Conservation (phyloP, 371 early-diverging fungal species). For the Circinella minor region DNA sequence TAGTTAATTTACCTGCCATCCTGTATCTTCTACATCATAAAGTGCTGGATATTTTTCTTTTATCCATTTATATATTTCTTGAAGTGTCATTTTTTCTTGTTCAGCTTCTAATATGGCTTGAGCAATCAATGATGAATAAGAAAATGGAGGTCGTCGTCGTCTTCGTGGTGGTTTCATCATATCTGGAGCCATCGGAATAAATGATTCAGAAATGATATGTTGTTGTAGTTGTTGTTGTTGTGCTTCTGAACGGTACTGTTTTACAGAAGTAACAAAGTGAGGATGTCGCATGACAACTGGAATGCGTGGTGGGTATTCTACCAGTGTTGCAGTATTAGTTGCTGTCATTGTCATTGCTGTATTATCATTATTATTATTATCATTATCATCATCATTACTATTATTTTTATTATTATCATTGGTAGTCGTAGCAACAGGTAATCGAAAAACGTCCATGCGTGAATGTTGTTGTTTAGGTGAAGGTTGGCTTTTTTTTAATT, state of each 20-base stretch:
- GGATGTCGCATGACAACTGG: constrained; percentile 51
- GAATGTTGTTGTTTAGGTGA: background rate
- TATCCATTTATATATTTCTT: constrained; percentile 79
- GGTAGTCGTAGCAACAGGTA: background rate
- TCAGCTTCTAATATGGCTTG: constrained; percentile 69
- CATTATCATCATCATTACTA: background rate
- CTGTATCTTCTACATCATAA: constrained; percentile 68
- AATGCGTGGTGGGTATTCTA: constrained; percentile 46
- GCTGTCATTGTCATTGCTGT: no score
- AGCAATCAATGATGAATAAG: constrained; percentile 77
- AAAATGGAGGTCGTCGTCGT: constrained; percentile 75
- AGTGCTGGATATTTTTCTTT: constrained; percentile 70
- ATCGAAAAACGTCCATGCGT: constrained; percentile 15
- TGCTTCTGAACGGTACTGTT: constrained; percentile 42
- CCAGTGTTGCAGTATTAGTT: background rate
- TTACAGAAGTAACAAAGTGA: constrained; percentile 38
- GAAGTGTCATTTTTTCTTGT: constrained; percentile 66
- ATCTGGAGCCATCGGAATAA: constrained; percentile 51
- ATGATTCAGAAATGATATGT: constrained; percentile 54
- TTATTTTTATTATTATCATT: background rate
- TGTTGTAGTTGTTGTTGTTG: constrained; percentile 50
- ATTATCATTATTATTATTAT: no score
- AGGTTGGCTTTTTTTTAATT: background rate
- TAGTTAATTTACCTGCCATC: constrained; percentile 64
- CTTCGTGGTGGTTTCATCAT: constrained; percentile 47